Conservation (phyloP, 2,329 filamentous ascomycete genomes). For the Claviceps paspali region DNA sequence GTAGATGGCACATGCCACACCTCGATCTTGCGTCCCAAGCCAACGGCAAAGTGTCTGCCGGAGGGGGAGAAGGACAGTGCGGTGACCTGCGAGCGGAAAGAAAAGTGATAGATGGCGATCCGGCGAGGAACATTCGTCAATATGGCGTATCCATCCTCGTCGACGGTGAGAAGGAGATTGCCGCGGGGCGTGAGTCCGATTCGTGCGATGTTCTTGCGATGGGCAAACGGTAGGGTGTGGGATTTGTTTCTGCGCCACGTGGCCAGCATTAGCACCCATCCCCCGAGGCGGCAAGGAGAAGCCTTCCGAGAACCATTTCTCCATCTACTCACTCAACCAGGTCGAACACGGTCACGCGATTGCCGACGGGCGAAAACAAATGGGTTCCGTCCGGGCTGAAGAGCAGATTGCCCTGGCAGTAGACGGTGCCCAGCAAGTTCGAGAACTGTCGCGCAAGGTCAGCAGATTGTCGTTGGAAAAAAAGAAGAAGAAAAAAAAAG, state of each 20-base stretch:
- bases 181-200: slow-evolving; percentile 80
- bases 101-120: slow-evolving; percentile 84
- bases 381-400: slow-evolving; percentile 94
- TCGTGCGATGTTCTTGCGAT: slow-evolving; percentile 82
- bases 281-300: too few species aligned
- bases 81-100: slow-evolving; percentile 73
- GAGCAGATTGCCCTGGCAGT: slow-evolving; percentile 92
- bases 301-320: background rate
- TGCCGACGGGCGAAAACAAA: slow-evolving; percentile 90
- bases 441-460: slow-evolving; percentile 57
- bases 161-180: slow-evolving; percentile 82
- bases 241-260: slow-evolving; percentile 58
- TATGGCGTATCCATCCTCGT: slow-evolving; percentile 88
- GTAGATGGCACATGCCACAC: slow-evolving; percentile 93
- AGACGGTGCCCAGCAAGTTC: slow-evolving; percentile 94
- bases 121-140: slow-evolving; percentile 79
- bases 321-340: slow-evolving; percentile 60
- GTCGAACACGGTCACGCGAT: slow-evolving; percentile 90
- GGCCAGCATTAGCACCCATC: background rate
- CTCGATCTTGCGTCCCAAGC: slow-evolving; percentile 73
- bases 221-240: slow-evolving; percentile 73
- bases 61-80: slow-evolving; percentile 83
- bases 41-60: slow-evolving; percentile 80
- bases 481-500: too few species aligned
- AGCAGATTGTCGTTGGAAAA: background rate